These are phyloP conservation scores for Stipa capillata DNA, from an alignment of 176 grass and related monocot genomes.

Conservation along the genomic window DNA sequence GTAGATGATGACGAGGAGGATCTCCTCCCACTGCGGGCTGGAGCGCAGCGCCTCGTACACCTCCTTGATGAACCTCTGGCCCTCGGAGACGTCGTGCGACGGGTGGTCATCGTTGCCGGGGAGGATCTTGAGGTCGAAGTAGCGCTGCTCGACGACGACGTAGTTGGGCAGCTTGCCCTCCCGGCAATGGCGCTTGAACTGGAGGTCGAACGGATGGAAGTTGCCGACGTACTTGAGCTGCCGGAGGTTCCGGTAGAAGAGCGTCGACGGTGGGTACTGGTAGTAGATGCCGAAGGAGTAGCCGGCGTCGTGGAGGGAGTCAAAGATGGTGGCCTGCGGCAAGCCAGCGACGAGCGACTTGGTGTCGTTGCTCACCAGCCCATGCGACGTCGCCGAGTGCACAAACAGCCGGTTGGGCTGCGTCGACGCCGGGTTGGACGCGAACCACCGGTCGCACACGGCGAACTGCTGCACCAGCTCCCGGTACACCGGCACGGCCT, in stretches of 20 bases:
- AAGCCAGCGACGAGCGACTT: slow-evolving; percentile 26
- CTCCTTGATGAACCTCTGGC: slow-evolving; percentile 70
- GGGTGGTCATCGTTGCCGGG: slow-evolving; percentile 86
- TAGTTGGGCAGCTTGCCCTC: slow-evolving; percentile 87
- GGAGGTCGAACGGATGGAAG: slow-evolving; percentile 61
- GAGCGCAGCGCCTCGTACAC: slow-evolving; percentile 62
- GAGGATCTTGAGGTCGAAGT: slow-evolving; percentile 61
- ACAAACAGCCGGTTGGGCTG: slow-evolving; percentile 72
- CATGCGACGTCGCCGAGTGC: slow-evolving; percentile 64
- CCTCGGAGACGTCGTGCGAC: slow-evolving; percentile 58
- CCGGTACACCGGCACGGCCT: slow-evolving; percentile 62
- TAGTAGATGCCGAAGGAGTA: slow-evolving; percentile 68
- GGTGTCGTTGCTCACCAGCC: slow-evolving; percentile 53
- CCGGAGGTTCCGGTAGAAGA: slow-evolving; percentile 65
- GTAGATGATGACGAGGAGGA: slow-evolving; percentile 63
- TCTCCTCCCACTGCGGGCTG: slow-evolving; percentile 68
- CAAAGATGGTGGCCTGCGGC: slow-evolving; percentile 69
- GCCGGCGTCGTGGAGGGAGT: slow-evolving; percentile 50
- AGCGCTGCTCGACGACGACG: slow-evolving; percentile 81
- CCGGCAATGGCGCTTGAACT: slow-evolving; percentile 56
- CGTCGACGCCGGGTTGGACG: slow-evolving; percentile 60
- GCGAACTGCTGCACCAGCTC: slow-evolving; percentile 44
- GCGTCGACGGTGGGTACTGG: slow-evolving; percentile 58
- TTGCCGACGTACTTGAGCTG: slow-evolving; percentile 43
- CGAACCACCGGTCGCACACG: slow-evolving; percentile 63